Evolutionary conservation across 768 basidiomycete species (phyloP), one percentile per base, ranked within the genome.

Genomic region (Erythrobasidium yunnanense): DNA sequence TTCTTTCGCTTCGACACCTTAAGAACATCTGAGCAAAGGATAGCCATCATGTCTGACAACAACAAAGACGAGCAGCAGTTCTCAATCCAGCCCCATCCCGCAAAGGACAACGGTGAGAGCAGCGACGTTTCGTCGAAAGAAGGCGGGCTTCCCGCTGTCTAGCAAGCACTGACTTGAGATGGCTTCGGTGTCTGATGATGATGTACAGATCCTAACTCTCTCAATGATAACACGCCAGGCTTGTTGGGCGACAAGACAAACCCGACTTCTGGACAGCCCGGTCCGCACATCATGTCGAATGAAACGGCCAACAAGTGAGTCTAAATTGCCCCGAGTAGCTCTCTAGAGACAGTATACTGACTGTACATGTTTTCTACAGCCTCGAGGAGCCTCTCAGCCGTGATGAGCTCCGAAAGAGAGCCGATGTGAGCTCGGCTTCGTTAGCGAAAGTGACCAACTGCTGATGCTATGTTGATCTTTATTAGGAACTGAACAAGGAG

Each of bases 1-100:
- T n/a, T n/a, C n/a, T n/a, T n/a, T n/a, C n/a, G n/a, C n/a, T n/a
- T n/a, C n/a, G n/a, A n/a, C n/a, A n/a, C n/a, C n/a, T n/a, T n/a
- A n/a, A n/a, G n/a, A n/a, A n/a, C n/a, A n/a, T n/a, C n/a, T n/a
- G n/a, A n/a, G n/a, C n/a, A n/a, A n/a, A n/a, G n/a, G n/a, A n/a
- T n/a, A n/a, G n/a, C n/a, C 55, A 68, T 3, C 53, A 71, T 69
- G 70, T 65, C 65, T 45, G 42, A 55, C 27, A 50, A 62, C 66
- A 33, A 58, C 45, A 42, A 67, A 4, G 45, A 68, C 2, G 69
- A 70, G 56, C 71, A 70, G 52, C 20, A 65, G 33, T 71, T 71
- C 66, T 25, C 29, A 1, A 71, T 65, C 27, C 71, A 60, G 47
- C 71, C 71, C 0, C 53, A 67, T 56, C 65, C 65, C 4, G 68